Conservation (phyloP, 2,329 filamentous ascomycete species). For the Neurospora crassa region DNA sequence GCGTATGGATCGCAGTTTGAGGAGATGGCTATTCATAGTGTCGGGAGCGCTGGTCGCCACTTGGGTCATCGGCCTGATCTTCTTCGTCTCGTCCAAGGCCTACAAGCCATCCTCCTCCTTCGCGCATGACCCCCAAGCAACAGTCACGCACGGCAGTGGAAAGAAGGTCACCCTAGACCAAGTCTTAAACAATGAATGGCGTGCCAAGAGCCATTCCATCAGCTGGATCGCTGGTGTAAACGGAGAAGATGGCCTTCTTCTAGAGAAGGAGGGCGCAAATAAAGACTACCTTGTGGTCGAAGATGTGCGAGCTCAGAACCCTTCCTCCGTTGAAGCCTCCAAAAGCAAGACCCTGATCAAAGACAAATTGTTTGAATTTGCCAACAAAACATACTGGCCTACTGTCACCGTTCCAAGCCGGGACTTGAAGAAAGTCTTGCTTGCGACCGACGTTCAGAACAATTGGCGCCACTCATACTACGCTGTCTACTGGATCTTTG, state of each 20-base stretch:
- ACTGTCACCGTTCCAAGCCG: slow-evolving; percentile 63
- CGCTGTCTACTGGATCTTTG: slow-evolving; percentile 82
- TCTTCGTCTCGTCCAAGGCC: slow-evolving; percentile 55
- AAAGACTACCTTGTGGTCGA: slow-evolving; percentile 78
- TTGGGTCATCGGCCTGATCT: slow-evolving; percentile 59
- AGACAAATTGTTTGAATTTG: slow-evolving; percentile 49
- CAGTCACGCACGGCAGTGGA: slow-evolving; percentile 48
- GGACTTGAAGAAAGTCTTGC: slow-evolving; percentile 75
- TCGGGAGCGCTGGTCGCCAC: slow-evolving; percentile 51
- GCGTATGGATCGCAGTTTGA: slow-evolving; percentile 56
- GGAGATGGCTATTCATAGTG: slow-evolving; percentile 52
- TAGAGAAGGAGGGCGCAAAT: slow-evolving; percentile 56
- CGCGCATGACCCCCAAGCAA: slow-evolving; percentile 61
- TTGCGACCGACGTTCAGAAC: slow-evolving; percentile 61
- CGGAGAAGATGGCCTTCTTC: slow-evolving; percentile 74
- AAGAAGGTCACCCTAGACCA: slow-evolving; percentile 67
- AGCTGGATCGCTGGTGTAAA: slow-evolving; percentile 67
- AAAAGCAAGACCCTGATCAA: slow-evolving; percentile 68
- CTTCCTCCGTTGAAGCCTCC: slow-evolving; percentile 26
- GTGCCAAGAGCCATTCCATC: slow-evolving; percentile 53
- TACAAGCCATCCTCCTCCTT: slow-evolving; percentile 55
- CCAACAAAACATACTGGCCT: slow-evolving; percentile 45
- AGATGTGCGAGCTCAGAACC: slow-evolving; percentile 58
- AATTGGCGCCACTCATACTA: slow-evolving; percentile 90
- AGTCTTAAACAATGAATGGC: slow-evolving; percentile 57